phyloP scores from a whole-genome alignment of 2,329 filamentous ascomycete species.

The Fusarium annulatum region DNA sequence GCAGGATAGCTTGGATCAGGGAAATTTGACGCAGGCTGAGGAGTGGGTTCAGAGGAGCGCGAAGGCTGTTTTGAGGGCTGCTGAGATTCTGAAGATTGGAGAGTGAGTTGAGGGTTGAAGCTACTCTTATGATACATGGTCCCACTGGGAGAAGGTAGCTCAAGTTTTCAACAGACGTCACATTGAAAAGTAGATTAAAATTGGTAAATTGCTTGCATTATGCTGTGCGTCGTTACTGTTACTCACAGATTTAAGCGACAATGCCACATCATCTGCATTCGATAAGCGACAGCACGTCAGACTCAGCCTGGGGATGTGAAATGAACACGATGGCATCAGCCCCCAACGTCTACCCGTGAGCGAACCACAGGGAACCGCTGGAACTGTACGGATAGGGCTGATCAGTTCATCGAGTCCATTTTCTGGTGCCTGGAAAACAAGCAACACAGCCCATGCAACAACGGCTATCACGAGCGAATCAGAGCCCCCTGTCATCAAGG shows the following conservation, averaged over 20 bases:
- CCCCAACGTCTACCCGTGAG: background rate
- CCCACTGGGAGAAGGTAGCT: no score
- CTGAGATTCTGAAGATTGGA: conserved; percentile 21
- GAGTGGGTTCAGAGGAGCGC: conserved; percentile 38
- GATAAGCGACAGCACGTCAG: conserved; percentile 4
- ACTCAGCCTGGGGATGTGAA: background rate
- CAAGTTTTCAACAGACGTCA: no score
- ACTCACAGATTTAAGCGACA: background rate
- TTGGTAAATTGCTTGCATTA: background rate
- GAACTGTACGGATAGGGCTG: conserved; percentile 39
- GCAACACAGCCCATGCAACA: conserved; percentile 46
- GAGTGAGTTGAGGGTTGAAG: background rate
- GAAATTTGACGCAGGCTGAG: conserved; percentile 27
- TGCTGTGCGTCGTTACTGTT: background rate
- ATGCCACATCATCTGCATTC: background rate
- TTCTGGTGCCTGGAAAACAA: conserved; percentile 41
- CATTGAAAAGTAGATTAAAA: fast-evolving
- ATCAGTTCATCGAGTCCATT: conserved; percentile 18
- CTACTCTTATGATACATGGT: no score
- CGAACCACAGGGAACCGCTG: background rate
- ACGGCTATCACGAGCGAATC: conserved; percentile 49
- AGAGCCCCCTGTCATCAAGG: background rate
- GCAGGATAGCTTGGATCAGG: conserved; percentile 34
- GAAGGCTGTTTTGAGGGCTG: conserved; percentile 26
- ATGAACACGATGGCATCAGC: background rate